Base-by-base conservation (phyloP, 805 yeast genomes). In the Tetrapisispora arboricola region DNA sequence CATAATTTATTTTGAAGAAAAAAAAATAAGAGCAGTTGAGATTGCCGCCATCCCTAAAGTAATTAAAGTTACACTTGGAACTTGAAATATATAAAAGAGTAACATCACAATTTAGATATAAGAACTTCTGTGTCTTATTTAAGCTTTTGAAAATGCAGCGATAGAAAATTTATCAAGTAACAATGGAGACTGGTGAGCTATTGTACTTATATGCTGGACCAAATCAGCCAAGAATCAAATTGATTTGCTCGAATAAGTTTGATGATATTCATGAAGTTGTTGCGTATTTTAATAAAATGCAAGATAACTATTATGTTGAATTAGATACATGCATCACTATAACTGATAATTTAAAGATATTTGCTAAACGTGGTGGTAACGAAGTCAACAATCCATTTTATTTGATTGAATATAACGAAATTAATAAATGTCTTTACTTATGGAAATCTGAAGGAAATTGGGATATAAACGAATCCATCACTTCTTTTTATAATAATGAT, bases 391-490 rank as follows among this genome's bases (percentile, higher is more conserved):
- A 35, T 21, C 61, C 59, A 3, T 50, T 50, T 31, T 58, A 47
- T 35, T 47, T 58, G 21, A 39, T 58, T 7, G 61, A 57, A 29
- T 58, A 46, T 29, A 53, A 57, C 40, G 53, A 47, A 24, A 45
- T 39, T 5, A 38, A 47, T 21, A 44, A 47, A 13, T 29, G 36
- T 4, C 53, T 51, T 30, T 49, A 52, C 29, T 32, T 58, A 25
- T 58, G 61, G 61, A 54, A 48, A 34, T 48, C 58, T 3, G 53
- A 49, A 9, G 55, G 57, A 2, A 40, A 44, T 11, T 58, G 60
- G 60, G 47, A 53, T n/a, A 21, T 51, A 24, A 51, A 51, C 32
- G 40, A 43, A 13, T 41, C 53, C 1, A 46, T 57, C 32, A 40
- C 55, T 6, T 40, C 43, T 2, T 38, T 58, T 28, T 51, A 46